Evolutionary conservation across 305 asterid species (phyloP).

Genomic region (Salvia sclarea): DNA sequence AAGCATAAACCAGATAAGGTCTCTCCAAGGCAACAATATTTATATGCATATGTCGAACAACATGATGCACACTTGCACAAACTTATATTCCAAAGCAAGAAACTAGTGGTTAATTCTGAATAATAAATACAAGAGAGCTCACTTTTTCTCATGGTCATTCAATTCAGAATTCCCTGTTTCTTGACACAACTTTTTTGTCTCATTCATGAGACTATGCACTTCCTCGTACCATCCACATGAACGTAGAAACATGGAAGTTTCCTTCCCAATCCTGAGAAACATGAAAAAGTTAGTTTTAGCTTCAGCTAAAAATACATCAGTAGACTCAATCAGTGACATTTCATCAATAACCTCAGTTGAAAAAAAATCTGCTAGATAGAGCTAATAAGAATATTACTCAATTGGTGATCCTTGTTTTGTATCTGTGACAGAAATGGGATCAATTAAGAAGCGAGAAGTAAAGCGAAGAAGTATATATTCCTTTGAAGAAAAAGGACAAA

Average conservation of each 20-base stretch:
- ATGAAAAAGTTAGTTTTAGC: constrained; percentile 23
- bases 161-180: constrained; percentile 41
- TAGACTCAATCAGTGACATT: background rate
- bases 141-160: constrained; percentile 59
- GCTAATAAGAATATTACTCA: constrained; percentile 24
- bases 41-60: background rate
- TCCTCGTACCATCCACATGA: constrained; percentile 87
- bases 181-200: constrained; percentile 59
- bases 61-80: constrained; percentile 27
- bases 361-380: background rate
- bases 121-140: constrained; percentile 39
- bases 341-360: background rate
- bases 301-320: constrained; percentile 17
- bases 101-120: constrained; percentile 15
- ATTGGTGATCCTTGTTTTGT: background rate
- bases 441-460: constrained; percentile 7
- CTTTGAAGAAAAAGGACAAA: background rate
- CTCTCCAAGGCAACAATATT: background rate
- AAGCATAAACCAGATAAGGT: background rate
- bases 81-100: constrained; percentile 25
- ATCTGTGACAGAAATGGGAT: background rate
- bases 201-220: constrained; percentile 68
- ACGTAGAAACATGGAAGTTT: constrained; percentile 62
- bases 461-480: background rate
- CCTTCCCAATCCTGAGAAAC: constrained; percentile 69